Evolutionary conservation across 2,329 filamentous ascomycete genomes (phyloP).

Genomic region (Beauveria bassiana): DNA sequence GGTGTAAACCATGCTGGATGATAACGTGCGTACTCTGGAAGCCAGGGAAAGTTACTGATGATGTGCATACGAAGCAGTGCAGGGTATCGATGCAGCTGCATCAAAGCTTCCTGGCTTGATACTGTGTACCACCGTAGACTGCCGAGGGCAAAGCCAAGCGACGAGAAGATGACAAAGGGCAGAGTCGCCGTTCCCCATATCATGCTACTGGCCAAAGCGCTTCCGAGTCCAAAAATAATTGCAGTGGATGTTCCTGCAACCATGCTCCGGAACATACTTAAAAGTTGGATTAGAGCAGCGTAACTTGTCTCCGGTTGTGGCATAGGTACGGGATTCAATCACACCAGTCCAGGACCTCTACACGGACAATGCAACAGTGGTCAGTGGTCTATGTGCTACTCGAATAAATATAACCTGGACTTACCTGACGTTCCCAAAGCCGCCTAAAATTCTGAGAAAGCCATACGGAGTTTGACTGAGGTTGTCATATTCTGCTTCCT

Average conservation of each 20-base stretch:
- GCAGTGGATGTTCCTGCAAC: constrained; percentile 17
- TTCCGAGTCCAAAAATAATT: constrained; percentile 13
- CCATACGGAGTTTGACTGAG: constrained; percentile 8
- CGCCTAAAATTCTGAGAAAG: constrained; percentile 14
- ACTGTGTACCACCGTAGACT: constrained; percentile 16
- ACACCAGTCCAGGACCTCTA: background rate
- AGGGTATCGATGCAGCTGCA: constrained; percentile 17
- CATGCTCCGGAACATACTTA: constrained; percentile 20
- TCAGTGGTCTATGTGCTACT: background rate
- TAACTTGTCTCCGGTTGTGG: background rate
- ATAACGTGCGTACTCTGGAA: constrained; percentile 11
- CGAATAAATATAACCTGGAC: background rate
- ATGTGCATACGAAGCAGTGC: constrained; percentile 17
- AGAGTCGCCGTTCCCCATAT: constrained; percentile 18
- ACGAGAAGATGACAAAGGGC: constrained; percentile 17
- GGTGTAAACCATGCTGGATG: constrained; percentile 12
- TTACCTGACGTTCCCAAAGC: constrained; percentile 16
- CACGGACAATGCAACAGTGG: background rate
- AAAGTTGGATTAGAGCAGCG: background rate
- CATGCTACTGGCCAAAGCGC: constrained; percentile 13
- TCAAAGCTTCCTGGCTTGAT: constrained; percentile 14
- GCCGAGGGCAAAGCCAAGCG: constrained; percentile 16
- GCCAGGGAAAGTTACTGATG: constrained; percentile 18
- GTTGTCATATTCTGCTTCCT: constrained; percentile 5
- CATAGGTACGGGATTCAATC: background rate